Evolutionary conservation across 73 alveolate species (phyloP).

Genomic region (Tetrahymena borealis): DNA sequence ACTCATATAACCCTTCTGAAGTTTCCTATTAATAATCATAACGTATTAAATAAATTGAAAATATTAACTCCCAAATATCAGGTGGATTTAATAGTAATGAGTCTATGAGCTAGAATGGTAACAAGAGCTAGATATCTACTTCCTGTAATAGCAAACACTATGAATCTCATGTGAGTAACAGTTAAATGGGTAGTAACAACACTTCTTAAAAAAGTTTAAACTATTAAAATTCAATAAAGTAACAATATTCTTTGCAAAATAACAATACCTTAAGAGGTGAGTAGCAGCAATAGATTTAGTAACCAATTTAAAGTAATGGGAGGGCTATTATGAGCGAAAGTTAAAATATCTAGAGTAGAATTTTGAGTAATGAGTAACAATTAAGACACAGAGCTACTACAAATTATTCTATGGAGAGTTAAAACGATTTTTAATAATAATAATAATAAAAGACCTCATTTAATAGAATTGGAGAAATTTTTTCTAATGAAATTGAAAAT

Average conservation of each 20-base stretch:
- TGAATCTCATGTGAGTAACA: neutral
- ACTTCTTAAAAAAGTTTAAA: neutral
- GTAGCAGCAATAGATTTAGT: neutral
- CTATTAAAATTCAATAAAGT: neutral
- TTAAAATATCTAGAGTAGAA: too few relatives aligned
- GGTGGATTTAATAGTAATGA: neutral
- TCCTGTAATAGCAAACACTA: neutral
- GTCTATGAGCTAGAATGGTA: neutral
- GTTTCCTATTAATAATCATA: neutral
- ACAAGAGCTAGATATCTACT: neutral
- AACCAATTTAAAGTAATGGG: too few relatives aligned
- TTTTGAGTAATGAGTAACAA: too few relatives aligned
- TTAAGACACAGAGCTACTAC: too few relatives aligned
- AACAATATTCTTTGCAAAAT: neutral
- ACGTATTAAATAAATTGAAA: neutral
- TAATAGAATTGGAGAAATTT: too few relatives aligned
- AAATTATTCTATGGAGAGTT: too few relatives aligned
- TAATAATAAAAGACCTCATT: too few relatives aligned
- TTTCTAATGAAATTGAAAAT: too few relatives aligned
- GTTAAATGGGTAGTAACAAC: neutral
- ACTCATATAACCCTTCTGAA: neutral
- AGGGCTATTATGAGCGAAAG: too few relatives aligned
- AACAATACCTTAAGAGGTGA: too few relatives aligned
- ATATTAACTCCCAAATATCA: neutral
- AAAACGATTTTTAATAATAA: too few relatives aligned